These are phyloP conservation scores for Decorospora gaudefroyi DNA, from an alignment of 2,329 filamentous ascomycete genomes.

Conservation along the genomic window DNA sequence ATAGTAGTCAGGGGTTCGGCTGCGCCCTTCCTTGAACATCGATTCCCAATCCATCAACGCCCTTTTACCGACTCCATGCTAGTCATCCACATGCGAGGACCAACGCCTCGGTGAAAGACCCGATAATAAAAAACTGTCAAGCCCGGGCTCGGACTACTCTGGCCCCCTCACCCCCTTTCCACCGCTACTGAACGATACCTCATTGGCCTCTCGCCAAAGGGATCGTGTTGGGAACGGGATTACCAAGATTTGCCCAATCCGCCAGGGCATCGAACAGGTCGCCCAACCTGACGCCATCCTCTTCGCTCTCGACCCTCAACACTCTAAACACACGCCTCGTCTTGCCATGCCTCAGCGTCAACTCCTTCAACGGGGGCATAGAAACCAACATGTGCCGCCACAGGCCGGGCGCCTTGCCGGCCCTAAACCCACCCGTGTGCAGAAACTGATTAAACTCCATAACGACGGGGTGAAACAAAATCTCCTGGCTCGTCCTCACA, in stretches of 20 bases:
- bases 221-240: too few species aligned
- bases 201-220: too few species aligned
- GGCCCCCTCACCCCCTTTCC: too few species aligned
- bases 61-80: too few species aligned
- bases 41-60: too few species aligned
- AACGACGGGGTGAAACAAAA: slow-evolving; percentile 17
- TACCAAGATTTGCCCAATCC: slow-evolving; percentile 12
- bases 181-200: too few species aligned
- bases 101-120: too few species aligned
- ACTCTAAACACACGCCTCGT: slow-evolving; percentile 10
- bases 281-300: slow-evolving; percentile 14
- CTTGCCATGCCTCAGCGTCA: slow-evolving; percentile 10
- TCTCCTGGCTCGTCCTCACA: slow-evolving; percentile 18
- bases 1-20: too few species aligned
- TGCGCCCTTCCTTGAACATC: too few species aligned
- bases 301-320: slow-evolving; percentile 1
- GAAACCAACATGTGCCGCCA: slow-evolving; percentile 19
- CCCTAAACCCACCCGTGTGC: neutral
- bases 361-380: slow-evolving; percentile 17
- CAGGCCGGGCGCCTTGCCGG: neutral
- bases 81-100: too few species aligned
- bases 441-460: slow-evolving; percentile 13
- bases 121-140: too few species aligned
- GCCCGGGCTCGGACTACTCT: too few species aligned
- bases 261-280: slow-evolving; percentile 14